Evolutionary conservation across 2,329 filamentous ascomycete genomes (phyloP), one percentile per base, ranked within the genome.

Genomic region (Teratosphaeria epicoccoides): DNA sequence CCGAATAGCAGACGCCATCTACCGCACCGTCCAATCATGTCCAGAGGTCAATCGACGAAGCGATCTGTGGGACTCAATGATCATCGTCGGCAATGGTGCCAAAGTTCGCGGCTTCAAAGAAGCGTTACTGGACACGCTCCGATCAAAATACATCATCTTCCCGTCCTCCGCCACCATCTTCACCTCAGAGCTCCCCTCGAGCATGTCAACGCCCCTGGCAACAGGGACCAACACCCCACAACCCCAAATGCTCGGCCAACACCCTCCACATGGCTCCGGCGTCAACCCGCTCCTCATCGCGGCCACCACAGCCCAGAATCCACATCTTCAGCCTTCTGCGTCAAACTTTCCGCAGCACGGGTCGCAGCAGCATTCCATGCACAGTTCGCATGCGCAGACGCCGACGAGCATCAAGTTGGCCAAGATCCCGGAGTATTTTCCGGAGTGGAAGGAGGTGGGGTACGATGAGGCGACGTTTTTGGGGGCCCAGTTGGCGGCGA

Each of bases 121-220:
- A 62, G 88, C 91, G 59, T 82, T 98, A 46, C 68, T 97, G 33
- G 79, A 85, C 61, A 89, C 83, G 0, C 79, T 98, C 29, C 80
- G 80, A 33, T 79, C 84, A 47, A 89, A 90, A 58, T 93, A 95
- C 68, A 79, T 96, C 50, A 83, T 98, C 59, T 95, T 90, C 1
- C 93, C 93, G 0, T 90, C 85, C 24, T 91, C 88, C 1, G 89
- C 88, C 48, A 96, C 90, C 43, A 97, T 97, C 63, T 97, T 97
- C 76, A 95, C 90, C 29, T 95, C 89, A 22, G 93, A 98, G 70
- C 82, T 97, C 33, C 93, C 93, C 6, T 96, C 89, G 7, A 91
- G 93, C 70, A 81, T 96, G 66, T 89, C 87, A 25, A 97, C 93
- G 0, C 93, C 93, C 1, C 79, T 85, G 10, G 90, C 88, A 20